Evolutionary conservation across 1,284 basidiomycete genomes (phyloP), one percentile per base, ranked within the genome.

Genomic region (Moniliophthora roreri): DNA sequence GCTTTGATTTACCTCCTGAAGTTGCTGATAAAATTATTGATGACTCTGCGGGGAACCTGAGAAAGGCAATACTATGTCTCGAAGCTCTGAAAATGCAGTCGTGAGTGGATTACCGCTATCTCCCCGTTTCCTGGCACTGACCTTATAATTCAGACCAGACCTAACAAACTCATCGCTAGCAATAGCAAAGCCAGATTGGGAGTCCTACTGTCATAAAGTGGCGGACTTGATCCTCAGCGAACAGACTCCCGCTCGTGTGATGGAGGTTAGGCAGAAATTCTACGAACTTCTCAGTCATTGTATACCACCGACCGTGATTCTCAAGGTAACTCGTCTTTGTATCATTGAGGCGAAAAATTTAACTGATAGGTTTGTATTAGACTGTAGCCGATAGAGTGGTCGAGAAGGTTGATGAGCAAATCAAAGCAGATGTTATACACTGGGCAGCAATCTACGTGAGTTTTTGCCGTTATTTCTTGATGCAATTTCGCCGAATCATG

Each of bases 111-210:
- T 15, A 16, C 26, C 28, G 26, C 44, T 46, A 32, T 15, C 44
- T 42, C 44, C 44, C 13, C 18, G 11, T 23, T 38, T 20, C 13
- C 20, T 57, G 55, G 49, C 41, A 24, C 39, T 42, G 24, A 38
- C 34, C 35, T 21, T 55, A 50, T 28, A 15, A 50, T 20, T 36
- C 53, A 84, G 90, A 58, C 84, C 91, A 39, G 87, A 93, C 67
- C 76, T 95, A 44, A 80, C 80, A 20, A 87, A 89, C 47, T 75
- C 86, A 15, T 32, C 44, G 34, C 69, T 95, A 48, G 79, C 84
- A 37, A 91, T 94, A 48, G 93, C 95, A 13, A 94, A 97, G 71
- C 95, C 97, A 11, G 97, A 99, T 66, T 99, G 97, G 97, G 96
- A 99, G 71, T 90, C 89, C n/a, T 99, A 98, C 67, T 95, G 94